These are phyloP conservation scores for Tilletia horrida DNA, from an alignment of 1,284 basidiomycete species.

Conservation along the genomic window DNA sequence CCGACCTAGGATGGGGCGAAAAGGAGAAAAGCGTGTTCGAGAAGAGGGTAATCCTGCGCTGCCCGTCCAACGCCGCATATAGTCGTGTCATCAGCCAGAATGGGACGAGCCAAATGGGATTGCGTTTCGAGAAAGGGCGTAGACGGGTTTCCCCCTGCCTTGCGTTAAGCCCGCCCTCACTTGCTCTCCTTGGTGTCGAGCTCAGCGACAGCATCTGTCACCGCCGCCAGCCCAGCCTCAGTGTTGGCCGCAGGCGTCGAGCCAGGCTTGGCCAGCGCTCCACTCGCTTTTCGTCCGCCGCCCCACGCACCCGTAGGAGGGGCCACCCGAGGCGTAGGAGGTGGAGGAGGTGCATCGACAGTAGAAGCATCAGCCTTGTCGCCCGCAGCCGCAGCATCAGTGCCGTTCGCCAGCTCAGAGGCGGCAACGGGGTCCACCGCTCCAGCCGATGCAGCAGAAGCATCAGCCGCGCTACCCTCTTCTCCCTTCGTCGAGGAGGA, in stretches of 20 bases:
- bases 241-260: too few relatives aligned
- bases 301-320: constrained; percentile 45
- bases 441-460: constrained; percentile 17
- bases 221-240: not conserved
- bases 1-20: too few relatives aligned
- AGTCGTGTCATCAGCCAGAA: too few relatives aligned
- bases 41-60: too few relatives aligned
- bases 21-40: too few relatives aligned
- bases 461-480: not conserved
- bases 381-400: not conserved
- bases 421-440: constrained; percentile 7
- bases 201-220: not conserved
- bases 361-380: not conserved
- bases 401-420: constrained; percentile 19
- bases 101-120: too few relatives aligned
- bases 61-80: too few relatives aligned
- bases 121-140: too few relatives aligned
- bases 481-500: constrained; percentile 4
- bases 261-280: constrained; percentile 31
- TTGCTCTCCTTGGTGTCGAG: not conserved
- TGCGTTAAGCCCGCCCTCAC: not conserved
- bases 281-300: constrained; percentile 41
- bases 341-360: constrained; percentile 20
- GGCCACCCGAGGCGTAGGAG: constrained; percentile 27
- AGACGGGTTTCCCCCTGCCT: too few relatives aligned